phyloP scores from a whole-genome alignment of 495 filamentous ascomycete genomes.

The Clavariopsis aquatica region DNA sequence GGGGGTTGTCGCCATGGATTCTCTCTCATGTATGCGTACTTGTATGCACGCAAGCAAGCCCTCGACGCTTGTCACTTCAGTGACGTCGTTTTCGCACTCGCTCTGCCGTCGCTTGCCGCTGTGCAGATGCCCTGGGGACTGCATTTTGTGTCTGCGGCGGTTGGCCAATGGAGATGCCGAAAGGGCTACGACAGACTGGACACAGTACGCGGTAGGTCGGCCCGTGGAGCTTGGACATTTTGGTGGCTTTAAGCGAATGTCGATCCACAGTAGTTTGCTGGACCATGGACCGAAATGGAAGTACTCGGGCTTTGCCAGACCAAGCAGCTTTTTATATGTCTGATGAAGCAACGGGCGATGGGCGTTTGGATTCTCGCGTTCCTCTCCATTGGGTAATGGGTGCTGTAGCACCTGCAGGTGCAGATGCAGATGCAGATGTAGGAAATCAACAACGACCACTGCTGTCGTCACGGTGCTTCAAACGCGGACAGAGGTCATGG shows the following conservation, averaged over 20 bases:
- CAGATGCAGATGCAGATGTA: background rate
- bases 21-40: background rate
- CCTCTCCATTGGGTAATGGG: background rate
- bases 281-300: background rate
- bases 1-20: no score
- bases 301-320: background rate
- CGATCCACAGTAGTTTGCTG: conserved; percentile 7
- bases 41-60: background rate
- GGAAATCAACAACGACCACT: background rate
- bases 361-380: background rate
- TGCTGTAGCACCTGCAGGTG: background rate
- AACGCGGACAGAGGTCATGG: background rate
- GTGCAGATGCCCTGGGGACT: background rate
- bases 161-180: background rate
- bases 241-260: background rate
- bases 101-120: background rate
- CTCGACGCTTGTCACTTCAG: background rate
- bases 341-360: no score
- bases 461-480: conserved; percentile 3
- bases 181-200: no score
- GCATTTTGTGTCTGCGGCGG: background rate
- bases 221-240: background rate
- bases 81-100: background rate
- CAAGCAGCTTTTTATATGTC: background rate
- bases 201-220: no score